Evolutionary conservation across 164 flowering plant genomes (phyloP), one percentile per base, ranked within the genome.

Genomic region (Cinnamomum chago): DNA sequence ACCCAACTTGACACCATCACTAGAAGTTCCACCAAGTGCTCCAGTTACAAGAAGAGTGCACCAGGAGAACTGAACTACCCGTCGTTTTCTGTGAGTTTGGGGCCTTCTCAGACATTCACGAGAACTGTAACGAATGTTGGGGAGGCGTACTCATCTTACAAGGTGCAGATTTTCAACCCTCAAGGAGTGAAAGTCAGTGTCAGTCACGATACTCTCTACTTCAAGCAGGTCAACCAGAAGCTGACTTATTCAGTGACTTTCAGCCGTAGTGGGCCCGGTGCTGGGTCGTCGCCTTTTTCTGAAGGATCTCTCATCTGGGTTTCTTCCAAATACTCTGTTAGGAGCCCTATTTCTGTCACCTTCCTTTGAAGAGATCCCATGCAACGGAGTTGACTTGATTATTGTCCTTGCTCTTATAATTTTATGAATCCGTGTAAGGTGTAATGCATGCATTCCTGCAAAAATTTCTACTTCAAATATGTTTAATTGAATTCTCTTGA

Each of bases 81-180:
- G 27, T 70, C 69, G 2, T 70, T 76, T 50, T 62, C 77, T 35
- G 70, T 76, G 50, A 65, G 13, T 23, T 40, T 76, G 68, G 69
- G 78, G 18, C 68, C 68, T 10, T 50, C 70, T 76, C 70, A 64
- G n/a, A 76, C 78, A 9, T 58, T 75, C 23, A 58, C 47, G 6
- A 72, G 84, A 64, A 86, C 84, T 0, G 79, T 87, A 77, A 84
- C 86, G 20, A 88, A 88, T 73, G 87, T 88, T 9, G 86, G 87
- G 2, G 77, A 65, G 55, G 81, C 80, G 0, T 17, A 68, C 27
- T 82, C 89, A 23, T 9, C 72, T 18, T 86, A 86, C 65, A 23
- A 12, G 5, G 75, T 75, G 17, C 50, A 28, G 22, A 22, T 81
- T 35, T 68, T 25, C 30, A 27, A 76, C 13, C 86, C 88, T 2